Evolutionary conservation across 495 filamentous ascomycete species (phyloP).

Genomic region (Neurospora sp.): DNA sequence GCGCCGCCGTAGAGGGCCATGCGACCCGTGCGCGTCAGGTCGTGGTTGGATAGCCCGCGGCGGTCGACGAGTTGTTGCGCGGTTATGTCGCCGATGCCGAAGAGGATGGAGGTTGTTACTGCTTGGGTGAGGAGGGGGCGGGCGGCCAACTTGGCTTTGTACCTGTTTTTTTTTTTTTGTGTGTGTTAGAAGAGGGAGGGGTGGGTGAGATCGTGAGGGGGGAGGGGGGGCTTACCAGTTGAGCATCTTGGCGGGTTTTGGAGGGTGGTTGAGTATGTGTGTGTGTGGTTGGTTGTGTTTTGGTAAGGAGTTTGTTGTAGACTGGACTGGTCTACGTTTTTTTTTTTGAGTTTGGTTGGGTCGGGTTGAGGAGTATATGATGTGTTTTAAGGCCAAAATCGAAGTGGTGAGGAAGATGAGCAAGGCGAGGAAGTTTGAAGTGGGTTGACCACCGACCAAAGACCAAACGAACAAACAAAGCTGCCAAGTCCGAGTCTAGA

Average conservation of each 20-base stretch:
- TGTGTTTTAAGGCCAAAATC: background rate
- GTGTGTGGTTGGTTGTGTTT: background rate
- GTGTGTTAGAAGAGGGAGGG: background rate
- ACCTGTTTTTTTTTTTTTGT: constrained; percentile 47
- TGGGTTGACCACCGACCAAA: background rate
- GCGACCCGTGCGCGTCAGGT: constrained; percentile 67
- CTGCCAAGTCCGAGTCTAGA: background rate
- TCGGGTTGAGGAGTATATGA: background rate
- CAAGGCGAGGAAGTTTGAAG: background rate
- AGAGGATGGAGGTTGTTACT: constrained; percentile 77
- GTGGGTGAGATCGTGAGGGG: background rate
- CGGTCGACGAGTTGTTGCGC: constrained; percentile 93
- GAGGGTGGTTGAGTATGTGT: background rate
- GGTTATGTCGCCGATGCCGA: constrained; percentile 80
- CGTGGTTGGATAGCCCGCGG: constrained; percentile 67
- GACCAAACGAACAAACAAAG: background rate
- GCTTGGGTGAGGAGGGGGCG: constrained; percentile 82
- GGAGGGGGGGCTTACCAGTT: background rate
- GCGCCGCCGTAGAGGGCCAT: constrained; percentile 90
- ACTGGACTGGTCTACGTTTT: background rate
- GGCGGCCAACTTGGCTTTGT: constrained; percentile 70
- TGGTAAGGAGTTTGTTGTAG: background rate
- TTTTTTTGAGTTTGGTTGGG: background rate
- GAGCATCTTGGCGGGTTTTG: background rate
- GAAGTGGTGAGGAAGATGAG: background rate